Base-by-base conservation (phyloP, 148 eudicot genomes). In the Spergularia bocconei region DNA sequence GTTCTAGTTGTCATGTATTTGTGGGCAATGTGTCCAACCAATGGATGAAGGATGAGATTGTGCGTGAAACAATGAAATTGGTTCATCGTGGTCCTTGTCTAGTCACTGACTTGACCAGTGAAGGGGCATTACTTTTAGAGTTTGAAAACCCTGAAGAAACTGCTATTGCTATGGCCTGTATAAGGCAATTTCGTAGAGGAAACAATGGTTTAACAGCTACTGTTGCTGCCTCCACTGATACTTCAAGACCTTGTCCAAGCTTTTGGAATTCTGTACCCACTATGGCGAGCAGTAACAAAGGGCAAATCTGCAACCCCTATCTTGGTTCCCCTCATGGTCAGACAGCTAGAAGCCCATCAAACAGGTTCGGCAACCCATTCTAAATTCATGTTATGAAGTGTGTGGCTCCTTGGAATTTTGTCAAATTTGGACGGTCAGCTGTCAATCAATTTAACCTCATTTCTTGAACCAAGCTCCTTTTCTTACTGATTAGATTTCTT, bases 91-190 rank as follows among this genome's bases (percentile, higher is more conserved):
- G 93, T 38, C 99, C 99, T 51, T 89, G 88, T 63, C 74, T 80
- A 81, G 87, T 92, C 70, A 86, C 86, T 78, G 98, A 96, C 66
- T 85, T 96, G 65, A 77, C 80, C 65, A 86, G 80, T 87, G 97
- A 96, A 86, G 86, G 87, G 79, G 98, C 97, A 44, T 79, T 96
- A 77, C 84, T 96, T 65, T 69, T 96, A 86, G 98, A 96, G 84
- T 92, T 91, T 81, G 95, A 85, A 56, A 85, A 81, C 75, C 95
- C 99, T 78, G 98, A 92, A 85, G 98, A 96, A 81, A 98, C 99
- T 74, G 83, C 94, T 2, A 78, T 53, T 75, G 88, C 84, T 11
- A 92, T 91, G 80, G 85, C 84, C 71, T 89, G 87, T 82, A 83
- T 96, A 17, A 83, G 99, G 77, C 86, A 85, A 63, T 78, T 77